Conservation (phyloP, 306 rosid species). For the Morella rubra region DNA sequence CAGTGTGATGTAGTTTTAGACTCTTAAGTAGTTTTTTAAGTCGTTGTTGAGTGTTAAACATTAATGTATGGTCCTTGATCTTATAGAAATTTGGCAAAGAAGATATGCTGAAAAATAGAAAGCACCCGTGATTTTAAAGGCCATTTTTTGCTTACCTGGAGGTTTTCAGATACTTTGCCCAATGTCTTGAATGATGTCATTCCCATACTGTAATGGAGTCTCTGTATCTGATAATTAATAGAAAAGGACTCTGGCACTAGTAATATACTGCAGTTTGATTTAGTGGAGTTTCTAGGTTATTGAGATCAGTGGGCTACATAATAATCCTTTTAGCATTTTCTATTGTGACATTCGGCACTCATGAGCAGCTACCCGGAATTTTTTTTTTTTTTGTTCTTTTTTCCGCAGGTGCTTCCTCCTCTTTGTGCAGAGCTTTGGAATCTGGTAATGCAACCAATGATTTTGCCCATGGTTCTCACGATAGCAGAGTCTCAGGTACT, state of each 20-base stretch:
- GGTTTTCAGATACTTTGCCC: background rate
- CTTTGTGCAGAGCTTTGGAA: conserved; percentile 99
- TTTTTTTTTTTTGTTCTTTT: conserved; percentile 29
- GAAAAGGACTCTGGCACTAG: background rate
- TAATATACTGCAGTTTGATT: background rate
- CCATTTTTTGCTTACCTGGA: background rate
- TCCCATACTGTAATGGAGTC: background rate
- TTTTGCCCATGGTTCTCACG: conserved; percentile 96
- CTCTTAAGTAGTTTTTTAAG: background rate
- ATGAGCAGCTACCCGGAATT: conserved; percentile 6
- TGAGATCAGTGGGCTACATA: background rate
- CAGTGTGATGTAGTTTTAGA: background rate
- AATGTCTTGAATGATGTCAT: background rate
- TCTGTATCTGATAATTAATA: background rate
- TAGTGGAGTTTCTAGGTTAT: conserved; percentile 9
- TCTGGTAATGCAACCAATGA: conserved; percentile 96
- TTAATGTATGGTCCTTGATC: background rate
- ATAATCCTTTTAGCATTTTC: background rate
- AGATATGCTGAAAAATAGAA: no score
- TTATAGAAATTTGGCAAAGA: background rate
- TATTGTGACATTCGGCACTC: background rate
- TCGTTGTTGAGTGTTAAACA: background rate
- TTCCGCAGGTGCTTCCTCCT: conserved; percentile 89
- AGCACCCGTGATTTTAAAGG: background rate
- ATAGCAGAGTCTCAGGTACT: conserved; percentile 98